Conservation (phyloP, 768 basidiomycete species). For the Collybia mongolica region DNA sequence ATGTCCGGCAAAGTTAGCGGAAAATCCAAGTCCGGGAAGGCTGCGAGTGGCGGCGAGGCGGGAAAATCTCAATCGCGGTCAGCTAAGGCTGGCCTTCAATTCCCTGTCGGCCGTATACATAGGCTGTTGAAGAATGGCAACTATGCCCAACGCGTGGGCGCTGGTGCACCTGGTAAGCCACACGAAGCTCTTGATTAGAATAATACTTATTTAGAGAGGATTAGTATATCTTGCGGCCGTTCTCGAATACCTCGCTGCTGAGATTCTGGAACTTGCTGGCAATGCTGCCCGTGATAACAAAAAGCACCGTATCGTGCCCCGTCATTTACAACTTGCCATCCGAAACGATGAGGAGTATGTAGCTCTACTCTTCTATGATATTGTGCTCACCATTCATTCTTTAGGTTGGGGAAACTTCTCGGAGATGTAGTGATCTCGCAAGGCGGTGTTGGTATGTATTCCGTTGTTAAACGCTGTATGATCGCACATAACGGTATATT, state of each 20-base stretch:
- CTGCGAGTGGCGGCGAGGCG: constrained; percentile 37
- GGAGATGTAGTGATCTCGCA: constrained; percentile 83
- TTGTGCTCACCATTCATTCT: neutral
- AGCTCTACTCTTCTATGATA: neutral
- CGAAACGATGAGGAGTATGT: constrained; percentile 83
- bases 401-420: constrained; percentile 70
- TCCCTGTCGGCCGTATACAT: constrained; percentile 92
- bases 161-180: constrained; percentile 75
- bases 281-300: constrained; percentile 83
- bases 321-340: constrained; percentile 91
- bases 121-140: constrained; percentile 86
- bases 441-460: constrained; percentile 63
- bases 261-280: constrained; percentile 91
- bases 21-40: constrained; percentile 43
- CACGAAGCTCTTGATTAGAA: neutral
- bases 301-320: constrained; percentile 93
- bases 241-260: constrained; percentile 89
- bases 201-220: neutral
- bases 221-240: constrained; percentile 88
- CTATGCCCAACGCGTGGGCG: constrained; percentile 86
- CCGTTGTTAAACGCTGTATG: neutral
- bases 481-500: neutral
- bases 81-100: constrained; percentile 74
- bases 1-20: constrained; percentile 49
- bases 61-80: constrained; percentile 68